Conservation (phyloP, 1,284 basidiomycete species). For the Tausonia pullulans region DNA sequence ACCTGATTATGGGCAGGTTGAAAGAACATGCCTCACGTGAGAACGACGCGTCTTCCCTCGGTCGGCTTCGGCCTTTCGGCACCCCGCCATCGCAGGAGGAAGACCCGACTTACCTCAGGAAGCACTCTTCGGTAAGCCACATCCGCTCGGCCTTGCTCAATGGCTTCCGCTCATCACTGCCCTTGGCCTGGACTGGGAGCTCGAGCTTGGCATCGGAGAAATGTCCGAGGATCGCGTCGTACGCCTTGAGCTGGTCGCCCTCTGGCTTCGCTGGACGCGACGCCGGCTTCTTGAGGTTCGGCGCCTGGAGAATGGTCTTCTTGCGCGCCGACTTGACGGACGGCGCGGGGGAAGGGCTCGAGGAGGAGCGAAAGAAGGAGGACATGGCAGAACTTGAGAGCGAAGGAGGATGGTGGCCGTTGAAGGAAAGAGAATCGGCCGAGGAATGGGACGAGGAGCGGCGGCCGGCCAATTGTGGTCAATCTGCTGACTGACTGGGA, state of each 20-base stretch:
- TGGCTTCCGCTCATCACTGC: neutral
- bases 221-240: neutral
- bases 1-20: neutral
- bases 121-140: constrained; percentile 16
- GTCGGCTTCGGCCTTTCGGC: neutral
- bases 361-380: constrained; percentile 13
- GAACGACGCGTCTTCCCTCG: neutral
- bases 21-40: neutral
- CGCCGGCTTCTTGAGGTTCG: neutral
- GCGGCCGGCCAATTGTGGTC: no score
- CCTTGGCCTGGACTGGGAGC: neutral
- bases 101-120: constrained; percentile 4
- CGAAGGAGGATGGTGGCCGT: neutral
- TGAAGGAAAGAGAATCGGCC: neutral
- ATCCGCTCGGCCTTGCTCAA: constrained; percentile 8
- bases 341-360: neutral
- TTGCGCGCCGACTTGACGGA: neutral
- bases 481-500: no score
- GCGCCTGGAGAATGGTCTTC: constrained; percentile 4
- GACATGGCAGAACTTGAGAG: neutral
- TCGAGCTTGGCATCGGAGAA: neutral
- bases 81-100: neutral
- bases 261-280: neutral
- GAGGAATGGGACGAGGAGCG: no score
- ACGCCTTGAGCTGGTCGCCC: neutral